Conservation (phyloP, 495 filamentous ascomycete species). For the Halenospora varia region DNA sequence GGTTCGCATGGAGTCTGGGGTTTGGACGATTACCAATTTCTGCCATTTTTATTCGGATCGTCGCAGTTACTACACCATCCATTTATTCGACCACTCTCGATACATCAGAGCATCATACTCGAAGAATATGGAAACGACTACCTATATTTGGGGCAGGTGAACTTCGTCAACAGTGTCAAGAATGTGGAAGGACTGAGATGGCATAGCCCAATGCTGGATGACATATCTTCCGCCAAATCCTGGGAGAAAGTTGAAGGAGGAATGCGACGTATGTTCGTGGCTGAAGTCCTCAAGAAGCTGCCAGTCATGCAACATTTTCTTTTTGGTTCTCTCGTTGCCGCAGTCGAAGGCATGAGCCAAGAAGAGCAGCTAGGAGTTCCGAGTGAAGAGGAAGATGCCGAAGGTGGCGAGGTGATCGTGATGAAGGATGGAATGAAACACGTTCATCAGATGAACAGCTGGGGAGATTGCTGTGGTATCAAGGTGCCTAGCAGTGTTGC, state of each 20-base stretch:
- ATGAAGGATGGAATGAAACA: constrained; percentile 63
- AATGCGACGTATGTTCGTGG: constrained; percentile 94
- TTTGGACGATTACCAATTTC: constrained; percentile 95
- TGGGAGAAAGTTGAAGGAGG: constrained; percentile 93
- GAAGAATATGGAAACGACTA: constrained; percentile 82
- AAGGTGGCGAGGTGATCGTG: constrained; percentile 52
- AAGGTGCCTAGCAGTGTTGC: constrained; percentile 93
- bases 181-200: constrained; percentile 92
- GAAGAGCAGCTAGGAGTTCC: constrained; percentile 41
- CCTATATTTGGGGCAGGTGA: constrained; percentile 87
- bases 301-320: constrained; percentile 98
- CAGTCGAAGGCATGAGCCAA: constrained; percentile 73
- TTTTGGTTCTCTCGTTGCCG: constrained; percentile 80
- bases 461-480: constrained; percentile 98
- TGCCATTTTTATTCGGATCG: constrained; percentile 92
- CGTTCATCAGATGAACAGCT: constrained; percentile 62
- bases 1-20: constrained; percentile 97
- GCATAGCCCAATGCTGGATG: constrained; percentile 98
- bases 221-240: constrained; percentile 86
- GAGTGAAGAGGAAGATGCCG: constrained; percentile 44
- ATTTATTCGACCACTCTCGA: constrained; percentile 79
- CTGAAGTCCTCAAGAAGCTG: constrained; percentile 87
- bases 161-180: constrained; percentile 93
- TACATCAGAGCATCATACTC: constrained; percentile 80
- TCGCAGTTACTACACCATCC: constrained; percentile 84